Base-by-base conservation (phyloP, 169 alveolate species). In the Babesia microti region DNA sequence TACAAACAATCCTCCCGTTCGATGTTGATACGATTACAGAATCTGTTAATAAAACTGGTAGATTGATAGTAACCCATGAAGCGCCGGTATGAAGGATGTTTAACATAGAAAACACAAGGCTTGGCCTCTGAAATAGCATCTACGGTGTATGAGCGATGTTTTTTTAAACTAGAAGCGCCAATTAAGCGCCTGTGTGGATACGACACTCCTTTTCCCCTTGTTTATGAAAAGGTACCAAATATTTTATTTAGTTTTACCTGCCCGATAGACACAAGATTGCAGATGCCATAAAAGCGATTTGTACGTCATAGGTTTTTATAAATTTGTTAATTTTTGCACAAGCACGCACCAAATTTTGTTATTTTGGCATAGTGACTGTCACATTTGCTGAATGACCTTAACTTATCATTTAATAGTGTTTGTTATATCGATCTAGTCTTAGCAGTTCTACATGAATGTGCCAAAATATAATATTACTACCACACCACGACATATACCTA, bases 181-280 rank as follows among this genome's bases (percentile, higher is more conserved):
- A 78, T 92, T 35, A 69, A 61, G 56, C 75, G 98, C 44, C 92
- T 92, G 21, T 82, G 94, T 53, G 98, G 98, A 15, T 90, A 84
- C 65, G 98, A 92, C 72, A 92, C 97, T 12, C 98, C 98, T 22
- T 90, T 89, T 79, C 98, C 98, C 11, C 87, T 87, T 27, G 92
- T 84, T 0, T 89, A 66, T 60, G 98, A 91, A 58, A 70, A 84
- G 3, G 81, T 69, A 17, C 39, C 55, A 4, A n/a, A 6, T 22
- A 11, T 14, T 23, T 4, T 4, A 7, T 51, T 34, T 75, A 78
- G 79, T 67, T 89, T 49, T 91, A 91, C 65, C 57, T 89, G 36
- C 97, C 97, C 28, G 93, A 91, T 52, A 88, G 84, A 52, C 78
- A 59, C 66, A 88, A 89, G 60, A 46, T 89, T 27, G 53, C 68